Base-by-base conservation (phyloP, 2,329 filamentous ascomycete species). In the Graphium sp. region DNA sequence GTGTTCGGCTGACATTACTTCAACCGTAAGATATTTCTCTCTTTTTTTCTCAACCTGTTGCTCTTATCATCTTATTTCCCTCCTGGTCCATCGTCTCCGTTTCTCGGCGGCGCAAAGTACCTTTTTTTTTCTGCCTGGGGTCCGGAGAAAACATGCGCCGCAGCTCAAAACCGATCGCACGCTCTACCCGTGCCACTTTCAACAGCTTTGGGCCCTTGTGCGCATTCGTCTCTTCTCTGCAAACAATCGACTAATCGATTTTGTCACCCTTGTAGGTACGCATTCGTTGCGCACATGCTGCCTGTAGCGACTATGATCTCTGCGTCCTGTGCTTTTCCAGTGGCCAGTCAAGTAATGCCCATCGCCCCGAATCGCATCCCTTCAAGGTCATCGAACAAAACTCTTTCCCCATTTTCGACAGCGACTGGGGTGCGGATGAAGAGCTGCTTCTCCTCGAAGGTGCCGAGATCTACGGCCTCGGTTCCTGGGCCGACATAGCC, bases 381-480 rank as follows among this genome's bases (percentile, higher is more conserved):
- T 98, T 76, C 50, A 78, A 82, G 37, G 89, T 98, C 19, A 94
- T 98, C 39, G 89, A 98, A 50, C 89, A 95, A 45, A 93, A 98
- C 47, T 94, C 87, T 0, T 92, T 98, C 28, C 89, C 89, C 1
- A 95, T 98, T 33, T 98, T 92, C 44, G 77, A 85, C 39, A 68
- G 72, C 33, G 85, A 93, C 45, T 98, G 89, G 89, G 89, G 89
- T 29, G 89, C 89, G 15, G 89, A 98, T 47, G 89, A 98, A 49
- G 89, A 98, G 51, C 55, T 95, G n/a, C 58, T 95, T 5, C 58
- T 98, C 30, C 56, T 98, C 1, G 89, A 98, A 55, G 89, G 89
- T 14, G 84, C 83, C 8, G 89, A 98, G 52, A 92, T 83, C 33
- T 98, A 98, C 47, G 89, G 89, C 0, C 60, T 98, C 28, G 89